Evolutionary conservation across 75 land plant species (phyloP), one percentile per base, ranked within the genome.

Genomic region (Cunninghamia lanceolata): DNA sequence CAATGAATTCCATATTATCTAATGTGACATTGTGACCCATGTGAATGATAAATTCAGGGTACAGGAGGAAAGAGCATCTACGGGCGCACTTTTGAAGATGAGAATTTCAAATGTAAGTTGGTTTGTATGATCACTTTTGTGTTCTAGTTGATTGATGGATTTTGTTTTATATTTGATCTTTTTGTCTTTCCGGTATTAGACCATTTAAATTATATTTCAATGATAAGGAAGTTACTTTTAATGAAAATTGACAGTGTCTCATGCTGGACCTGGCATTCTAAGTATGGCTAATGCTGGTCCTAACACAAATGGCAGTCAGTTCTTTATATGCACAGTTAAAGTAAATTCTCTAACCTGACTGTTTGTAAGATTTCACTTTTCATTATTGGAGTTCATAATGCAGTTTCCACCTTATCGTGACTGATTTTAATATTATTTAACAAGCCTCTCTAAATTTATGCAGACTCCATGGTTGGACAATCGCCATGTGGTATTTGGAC

Each of bases 221-320:
- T 80, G 47, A 43, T 34, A n/a, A 43, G 42, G 3, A 82, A 83
- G 14, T 82, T 56, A 46, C 16, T 4, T 39, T n/a, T 53, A 34
- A 53, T 82, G 30, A 15, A 17, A 56, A 25, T 38, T 76, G 89
- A 40, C 93, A 95, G 97, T 96, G 89, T 86, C 83, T 50, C 98
- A 96, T 84, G 84, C 84, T 38, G 98, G 98, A 75, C 93, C 94
- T 86, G 98, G 98, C 45, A 90, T 96, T 39, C 54, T 96, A 85
- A 94, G 96, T 90, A 96, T 96, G 98, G 98, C 98, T 25, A 96
- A 95, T 90, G 95, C 96, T 54, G 98, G 98, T 14, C 96, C 95
- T 17, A 86, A 93, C 83, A 96, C 96, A 34, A 96, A 96, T 74
- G 97, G 98, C 21, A 94, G 96, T 87, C 98, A 96, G 86, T 96